Conservation (phyloP, 305 asterid species). For the Rubia peregrina region DNA sequence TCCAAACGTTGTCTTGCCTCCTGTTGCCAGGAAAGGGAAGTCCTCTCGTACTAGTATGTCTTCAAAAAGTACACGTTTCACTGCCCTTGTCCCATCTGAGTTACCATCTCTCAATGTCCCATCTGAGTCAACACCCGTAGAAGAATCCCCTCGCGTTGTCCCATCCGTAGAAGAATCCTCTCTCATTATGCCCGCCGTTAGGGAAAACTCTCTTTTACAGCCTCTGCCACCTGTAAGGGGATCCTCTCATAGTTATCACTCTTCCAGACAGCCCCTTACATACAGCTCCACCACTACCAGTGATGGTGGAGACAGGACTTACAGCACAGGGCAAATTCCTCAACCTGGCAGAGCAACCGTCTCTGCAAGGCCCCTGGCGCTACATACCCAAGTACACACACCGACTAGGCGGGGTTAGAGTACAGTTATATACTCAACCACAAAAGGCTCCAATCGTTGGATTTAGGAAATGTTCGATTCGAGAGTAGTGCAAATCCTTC, state of each 20-base stretch:
- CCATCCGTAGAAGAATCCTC: too few relatives aligned
- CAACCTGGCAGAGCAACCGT: not conserved
- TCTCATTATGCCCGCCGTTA: too few relatives aligned
- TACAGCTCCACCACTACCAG: not conserved
- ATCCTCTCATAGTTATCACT: too few relatives aligned
- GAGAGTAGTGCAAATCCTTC: not conserved
- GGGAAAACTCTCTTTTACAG: fast-evolving
- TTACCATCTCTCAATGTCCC: not conserved
- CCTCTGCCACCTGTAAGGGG: not conserved
- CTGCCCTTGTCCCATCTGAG: too few relatives aligned
- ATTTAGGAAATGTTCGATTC: not conserved
- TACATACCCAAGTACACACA: not conserved
- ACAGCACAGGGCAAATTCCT: not conserved
- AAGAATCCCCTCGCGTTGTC: not conserved
- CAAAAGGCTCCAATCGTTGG: not conserved
- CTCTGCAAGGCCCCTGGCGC: not conserved
- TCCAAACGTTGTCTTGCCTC: too few relatives aligned
- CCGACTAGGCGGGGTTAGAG: not conserved
- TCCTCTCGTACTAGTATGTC: too few relatives aligned
- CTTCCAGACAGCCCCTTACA: not conserved
- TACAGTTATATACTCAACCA: not conserved
- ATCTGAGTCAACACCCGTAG: not conserved
- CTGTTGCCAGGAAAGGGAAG: too few relatives aligned
- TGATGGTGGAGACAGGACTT: not conserved
- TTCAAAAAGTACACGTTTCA: too few relatives aligned